Conservation (phyloP, 2,329 filamentous ascomycete species). For the Aspergillus floridensis region DNA sequence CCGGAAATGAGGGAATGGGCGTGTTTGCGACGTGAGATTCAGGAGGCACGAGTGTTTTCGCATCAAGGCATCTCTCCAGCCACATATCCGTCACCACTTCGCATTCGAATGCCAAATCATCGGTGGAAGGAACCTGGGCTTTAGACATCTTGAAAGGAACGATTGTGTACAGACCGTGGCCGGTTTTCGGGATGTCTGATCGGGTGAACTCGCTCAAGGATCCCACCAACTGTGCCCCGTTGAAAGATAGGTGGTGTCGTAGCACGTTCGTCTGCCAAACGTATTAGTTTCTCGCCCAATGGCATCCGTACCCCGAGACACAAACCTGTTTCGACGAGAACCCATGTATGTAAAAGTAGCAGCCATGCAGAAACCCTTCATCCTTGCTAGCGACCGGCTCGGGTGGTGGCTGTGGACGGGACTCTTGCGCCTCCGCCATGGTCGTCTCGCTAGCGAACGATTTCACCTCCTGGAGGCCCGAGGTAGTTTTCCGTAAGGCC, state of each 20-base stretch:
- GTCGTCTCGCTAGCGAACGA: slow-evolving; percentile 41
- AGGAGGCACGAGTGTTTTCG: slow-evolving; percentile 69
- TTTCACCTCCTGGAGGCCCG: slow-evolving; percentile 33
- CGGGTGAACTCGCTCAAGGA: slow-evolving; percentile 35
- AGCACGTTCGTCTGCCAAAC: slow-evolving; percentile 34
- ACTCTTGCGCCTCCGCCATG: slow-evolving; percentile 27
- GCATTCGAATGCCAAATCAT: slow-evolving; percentile 43
- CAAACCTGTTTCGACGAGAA: slow-evolving; percentile 55
- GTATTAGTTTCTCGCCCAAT: slow-evolving; percentile 12
- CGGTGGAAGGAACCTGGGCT: slow-evolving; percentile 36
- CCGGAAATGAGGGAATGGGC: slow-evolving; percentile 70
- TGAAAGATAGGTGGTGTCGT: slow-evolving; percentile 40
- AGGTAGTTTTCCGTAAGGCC: slow-evolving; percentile 16
- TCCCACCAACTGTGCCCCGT: slow-evolving; percentile 40
- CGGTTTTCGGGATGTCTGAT: slow-evolving; percentile 33
- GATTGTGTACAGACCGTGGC: slow-evolving; percentile 38
- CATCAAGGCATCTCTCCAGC: slow-evolving; percentile 82
- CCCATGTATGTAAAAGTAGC: slow-evolving; percentile 60
- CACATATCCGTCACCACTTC: slow-evolving; percentile 81
- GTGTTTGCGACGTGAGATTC: slow-evolving; percentile 69
- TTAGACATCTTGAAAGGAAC: slow-evolving; percentile 39
- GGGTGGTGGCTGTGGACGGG: slow-evolving; percentile 15
- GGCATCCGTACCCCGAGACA: slow-evolving; percentile 25
- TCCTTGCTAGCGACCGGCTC: slow-evolving; percentile 26
- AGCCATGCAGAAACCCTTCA: slow-evolving; percentile 53